Percentiles rank a stretch among this genome's conserved stretches.
Conservation (phyloP, 2,329 filamentous ascomycete genomes). For the Diaporthe eres region DNA sequence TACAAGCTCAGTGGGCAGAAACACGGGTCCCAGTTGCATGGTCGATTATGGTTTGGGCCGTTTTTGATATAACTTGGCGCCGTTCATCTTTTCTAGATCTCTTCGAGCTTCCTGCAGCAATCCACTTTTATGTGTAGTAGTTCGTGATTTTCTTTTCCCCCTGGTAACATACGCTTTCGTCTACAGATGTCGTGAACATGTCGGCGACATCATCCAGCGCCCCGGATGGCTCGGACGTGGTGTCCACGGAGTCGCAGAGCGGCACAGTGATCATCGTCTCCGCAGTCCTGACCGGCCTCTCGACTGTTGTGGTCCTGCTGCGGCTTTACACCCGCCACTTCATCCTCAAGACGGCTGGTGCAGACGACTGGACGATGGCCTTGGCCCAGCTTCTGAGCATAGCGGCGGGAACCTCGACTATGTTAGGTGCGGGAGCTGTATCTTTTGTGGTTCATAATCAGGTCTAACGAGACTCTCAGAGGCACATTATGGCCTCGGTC, state of each 20-base stretch:
- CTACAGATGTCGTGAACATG: constrained; percentile 23
- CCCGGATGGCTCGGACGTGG: neutral
- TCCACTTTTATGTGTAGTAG: constrained; percentile 20
- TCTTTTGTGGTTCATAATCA: neutral
- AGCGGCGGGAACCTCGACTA: constrained; percentile 39
- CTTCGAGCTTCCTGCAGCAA: neutral
- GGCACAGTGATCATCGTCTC: constrained; percentile 16
- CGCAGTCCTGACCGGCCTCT: neutral
- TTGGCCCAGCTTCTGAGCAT: constrained; percentile 45
- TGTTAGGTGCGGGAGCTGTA: neutral
- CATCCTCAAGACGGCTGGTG: constrained; percentile 46
- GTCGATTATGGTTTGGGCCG: constrained; percentile 9
- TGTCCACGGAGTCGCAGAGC: constrained; percentile 13
- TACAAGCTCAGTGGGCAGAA: neutral
- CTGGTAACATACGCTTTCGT: neutral
- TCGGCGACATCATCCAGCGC: constrained; percentile 16
- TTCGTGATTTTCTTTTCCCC: neutral
- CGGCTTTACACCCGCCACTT: constrained; percentile 20
- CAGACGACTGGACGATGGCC: constrained; percentile 49
- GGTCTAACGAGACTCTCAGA: constrained; percentile 38
- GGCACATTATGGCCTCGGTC: constrained; percentile 48
- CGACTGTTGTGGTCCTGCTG: constrained; percentile 22
- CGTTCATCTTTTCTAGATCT: constrained; percentile 12
- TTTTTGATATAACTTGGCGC: constrained; percentile 25
- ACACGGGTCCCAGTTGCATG: neutral